A percentile compares a stretch with the other conserved stretches of the same genome.
These are phyloP conservation scores for Moelleriella libera DNA, from an alignment of 2,329 filamentous ascomycete genomes.

Conservation along the genomic window DNA sequence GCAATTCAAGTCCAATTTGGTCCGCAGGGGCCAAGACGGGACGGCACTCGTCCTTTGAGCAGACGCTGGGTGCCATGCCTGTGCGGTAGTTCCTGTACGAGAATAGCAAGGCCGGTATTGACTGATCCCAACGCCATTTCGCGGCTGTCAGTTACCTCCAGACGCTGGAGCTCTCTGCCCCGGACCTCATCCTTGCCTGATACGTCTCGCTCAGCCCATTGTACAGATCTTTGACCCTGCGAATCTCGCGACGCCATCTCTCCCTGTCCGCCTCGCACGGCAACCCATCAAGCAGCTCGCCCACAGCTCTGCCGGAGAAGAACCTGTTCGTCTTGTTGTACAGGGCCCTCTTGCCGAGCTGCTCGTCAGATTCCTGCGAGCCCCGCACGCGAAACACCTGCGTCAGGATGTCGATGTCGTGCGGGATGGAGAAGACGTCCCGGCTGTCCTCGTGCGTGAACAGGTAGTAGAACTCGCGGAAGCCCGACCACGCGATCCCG, in stretches of 20 bases:
- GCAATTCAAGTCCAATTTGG: too few relatives aligned
- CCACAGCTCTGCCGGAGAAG: slow-evolving; percentile 29
- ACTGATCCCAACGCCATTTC: too few relatives aligned
- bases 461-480: background rate
- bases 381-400: slow-evolving; percentile 29
- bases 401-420: background rate
- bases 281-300: slow-evolving; percentile 23
- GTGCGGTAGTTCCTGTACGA: too few relatives aligned
- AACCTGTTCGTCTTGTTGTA: slow-evolving; percentile 45
- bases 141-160: too few relatives aligned
- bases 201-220: slow-evolving; percentile 19
- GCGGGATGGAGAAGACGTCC: background rate
- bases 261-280: slow-evolving; percentile 17
- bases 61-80: too few relatives aligned
- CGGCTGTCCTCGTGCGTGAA: background rate
- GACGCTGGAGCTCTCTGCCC: too few relatives aligned
- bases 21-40: too few relatives aligned
- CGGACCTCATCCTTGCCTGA: too few relatives aligned
- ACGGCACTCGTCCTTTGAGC: too few relatives aligned
- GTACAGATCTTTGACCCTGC: slow-evolving; percentile 34
- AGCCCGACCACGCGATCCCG: slow-evolving; percentile 14
- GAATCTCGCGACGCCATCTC: slow-evolving; percentile 24
- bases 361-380: slow-evolving; percentile 20
- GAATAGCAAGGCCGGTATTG: too few relatives aligned
- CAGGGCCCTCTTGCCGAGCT: slow-evolving; percentile 23